Evolutionary conservation across 345 rosid species (phyloP), one percentile per base, ranked within the genome.

Genomic region (Jatropha curcas): DNA sequence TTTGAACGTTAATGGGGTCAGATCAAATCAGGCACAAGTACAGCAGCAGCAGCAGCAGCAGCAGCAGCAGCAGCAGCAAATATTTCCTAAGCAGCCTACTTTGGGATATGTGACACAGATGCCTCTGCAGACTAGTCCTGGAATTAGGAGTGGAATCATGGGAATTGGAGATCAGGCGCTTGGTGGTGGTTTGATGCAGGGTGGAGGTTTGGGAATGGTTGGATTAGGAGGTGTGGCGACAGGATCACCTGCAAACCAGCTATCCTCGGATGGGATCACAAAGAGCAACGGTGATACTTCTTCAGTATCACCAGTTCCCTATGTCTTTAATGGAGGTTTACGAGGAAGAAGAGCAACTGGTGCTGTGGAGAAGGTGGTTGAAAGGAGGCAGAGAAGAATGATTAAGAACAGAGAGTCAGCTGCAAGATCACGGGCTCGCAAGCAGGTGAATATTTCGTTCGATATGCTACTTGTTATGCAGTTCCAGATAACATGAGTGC

Each of bases 361-460:
- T 56, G 78, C 83, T 30, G 85, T 93, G 69, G 99, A 95, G 86
- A 95, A 91, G 82, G 99, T 90, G 82, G 92, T 82, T 69, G 99
- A 95, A 87, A 90, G 98, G 86, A 95, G 97, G 83, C 98, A 93
- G 67, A 89, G 87, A 79, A 91, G 99, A 84, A 95, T 95, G 99
- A 93, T 95, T 57, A 95, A 95, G 88, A 95, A 95, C 59, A 88
- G 99, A 80, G 98, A 95, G 79, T 92, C 99, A 17, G 99, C 99
- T 82, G 98, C 99, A 43, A 86, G 98, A 68, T 95, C 99, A 35
- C 89, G 99, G 5, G 99, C 99, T 75, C 99, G 99, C 51, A 95
- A 95, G 83, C 99, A 95, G 89, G 99, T 92, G 75, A 85, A 74
- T 76, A 53, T 72, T 64, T 68, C n/a, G 19, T 55, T 78, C 61